Base-by-base conservation (phyloP, 768 basidiomycete species). In the Hericium alpestre region DNA sequence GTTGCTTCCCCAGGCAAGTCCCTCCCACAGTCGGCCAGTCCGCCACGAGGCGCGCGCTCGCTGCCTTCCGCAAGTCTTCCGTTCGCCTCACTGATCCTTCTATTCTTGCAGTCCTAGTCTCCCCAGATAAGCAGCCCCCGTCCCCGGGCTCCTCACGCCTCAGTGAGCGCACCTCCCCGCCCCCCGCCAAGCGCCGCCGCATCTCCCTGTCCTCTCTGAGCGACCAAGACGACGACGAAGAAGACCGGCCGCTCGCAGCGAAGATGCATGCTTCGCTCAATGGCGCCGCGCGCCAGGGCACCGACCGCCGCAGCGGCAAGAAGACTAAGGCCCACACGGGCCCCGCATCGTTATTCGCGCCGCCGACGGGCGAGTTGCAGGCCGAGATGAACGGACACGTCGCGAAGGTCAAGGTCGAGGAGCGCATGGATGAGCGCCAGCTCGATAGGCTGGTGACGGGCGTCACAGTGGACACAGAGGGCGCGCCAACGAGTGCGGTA, bases 351-450 rank as follows among this genome's bases (percentile, higher is more conserved):
- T 70, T 73, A 12, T 32, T 32, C 32, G 65, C 70, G 38, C 74
- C 77, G 43, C 74, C 74, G 9, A 71, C 67, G 0, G 75, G 67
- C 4, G 67, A 70, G 18, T 67, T 76, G 48, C 69, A 73, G 13
- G 69, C 67, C 11, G 71, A 71, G 23, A 68, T 74, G 67, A 70
- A 76, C 53, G 73, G 76, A 22, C 72, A 73, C 46, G 79, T 77
- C 20, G 57, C 77, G 6, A 78, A 76, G 61, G 73, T 87, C 59
- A 90, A 88, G 65, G 67, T 85, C 2, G 90, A 92, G 67, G 90
- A 87, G 51, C 84, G 81, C 67, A 80, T 91, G 78, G 86, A 90
- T 51, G 87, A 87, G 64, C 76, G 78, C 32, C 87, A 91, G 66
- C 70, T 92, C 16, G 82, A 79, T 50, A 79, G 90, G 41, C 75